phyloP scores from a whole-genome alignment of 2,329 filamentous ascomycete genomes.

The Endoconidiophora laricicola region DNA sequence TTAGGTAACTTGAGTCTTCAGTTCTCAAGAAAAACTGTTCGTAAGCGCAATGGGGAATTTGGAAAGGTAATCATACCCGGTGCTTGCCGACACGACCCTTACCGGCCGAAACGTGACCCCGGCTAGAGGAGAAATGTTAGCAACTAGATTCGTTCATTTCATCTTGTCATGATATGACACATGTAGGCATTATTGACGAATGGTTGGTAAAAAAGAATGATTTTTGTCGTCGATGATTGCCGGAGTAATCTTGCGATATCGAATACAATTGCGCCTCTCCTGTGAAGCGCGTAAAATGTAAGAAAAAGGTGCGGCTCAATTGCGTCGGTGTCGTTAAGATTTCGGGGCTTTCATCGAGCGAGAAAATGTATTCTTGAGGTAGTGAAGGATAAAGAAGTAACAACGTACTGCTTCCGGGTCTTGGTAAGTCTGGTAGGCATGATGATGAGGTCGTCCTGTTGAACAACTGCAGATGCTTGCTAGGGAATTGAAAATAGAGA shows the following conservation, averaged over 20 bases:
- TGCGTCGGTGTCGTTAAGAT: slow-evolving; percentile 11
- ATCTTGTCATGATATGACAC: slow-evolving; percentile 2
- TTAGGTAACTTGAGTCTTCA: neutral
- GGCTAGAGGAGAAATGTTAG: slow-evolving; percentile 37
- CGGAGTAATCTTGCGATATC: slow-evolving; percentile 9
- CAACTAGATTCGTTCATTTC: slow-evolving; percentile 10
- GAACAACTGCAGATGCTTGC: slow-evolving; percentile 13
- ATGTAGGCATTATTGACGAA: slow-evolving; percentile 1
- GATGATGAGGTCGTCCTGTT: slow-evolving; percentile 24
- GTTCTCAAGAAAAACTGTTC: neutral
- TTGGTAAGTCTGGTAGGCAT: slow-evolving; percentile 62
- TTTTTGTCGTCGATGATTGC: slow-evolving; percentile 5
- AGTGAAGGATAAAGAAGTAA: slow-evolving; percentile 14
- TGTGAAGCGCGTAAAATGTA: slow-evolving; percentile 5
- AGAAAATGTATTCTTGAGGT: slow-evolving; percentile 8
- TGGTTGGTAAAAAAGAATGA: neutral
- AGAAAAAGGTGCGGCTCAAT: slow-evolving; percentile 9
- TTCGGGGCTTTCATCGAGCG: slow-evolving; percentile 13
- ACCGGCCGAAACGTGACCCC: slow-evolving; percentile 96
- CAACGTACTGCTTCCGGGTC: slow-evolving; percentile 61
- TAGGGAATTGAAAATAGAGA: slow-evolving; percentile 12
- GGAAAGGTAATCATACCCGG: slow-evolving; percentile 28
- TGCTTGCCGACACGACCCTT: slow-evolving; percentile 98
- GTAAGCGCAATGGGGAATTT: neutral
- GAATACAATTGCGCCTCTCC: slow-evolving; percentile 9